These are phyloP conservation scores for Suillus subaureus DNA, from an alignment of 768 basidiomycete species.

Conservation along the genomic window DNA sequence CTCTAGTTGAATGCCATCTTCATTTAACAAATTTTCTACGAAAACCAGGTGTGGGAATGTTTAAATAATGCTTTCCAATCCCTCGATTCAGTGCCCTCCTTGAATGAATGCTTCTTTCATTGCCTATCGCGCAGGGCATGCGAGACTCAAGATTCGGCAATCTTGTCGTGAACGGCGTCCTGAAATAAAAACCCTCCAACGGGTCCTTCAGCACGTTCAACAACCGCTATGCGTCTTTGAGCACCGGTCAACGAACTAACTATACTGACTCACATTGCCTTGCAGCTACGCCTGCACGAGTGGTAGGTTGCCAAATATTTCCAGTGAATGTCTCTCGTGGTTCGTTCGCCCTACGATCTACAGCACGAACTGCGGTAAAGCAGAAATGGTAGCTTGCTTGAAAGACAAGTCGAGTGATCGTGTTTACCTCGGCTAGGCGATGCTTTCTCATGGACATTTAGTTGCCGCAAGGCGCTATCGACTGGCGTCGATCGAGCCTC, in stretches of 20 bases:
- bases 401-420: not conserved
- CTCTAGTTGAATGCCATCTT: not conserved
- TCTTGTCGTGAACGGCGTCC: not conserved
- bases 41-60: not conserved
- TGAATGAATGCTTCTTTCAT: not conserved
- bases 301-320: not conserved
- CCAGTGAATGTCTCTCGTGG: not conserved
- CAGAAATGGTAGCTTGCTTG: not conserved
- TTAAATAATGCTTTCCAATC: conserved; percentile 3
- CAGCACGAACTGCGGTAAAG: not conserved
- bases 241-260: not conserved
- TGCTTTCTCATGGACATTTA: not conserved
- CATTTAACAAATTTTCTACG: not conserved
- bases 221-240: not conserved
- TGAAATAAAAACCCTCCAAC: not conserved
- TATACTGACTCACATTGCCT: conserved; percentile 1
- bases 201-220: not conserved
- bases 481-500: not conserved
- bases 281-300: not conserved
- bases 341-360: not conserved
- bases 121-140: not conserved
- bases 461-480: not conserved
- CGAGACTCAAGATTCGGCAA: not conserved
- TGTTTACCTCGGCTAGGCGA: conserved; percentile 6
- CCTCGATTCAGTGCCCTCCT: not conserved